Evolutionary conservation across 805 yeast genomes (phyloP), one percentile per base, ranked within the genome.

Genomic region (Ogataea polymorpha): DNA sequence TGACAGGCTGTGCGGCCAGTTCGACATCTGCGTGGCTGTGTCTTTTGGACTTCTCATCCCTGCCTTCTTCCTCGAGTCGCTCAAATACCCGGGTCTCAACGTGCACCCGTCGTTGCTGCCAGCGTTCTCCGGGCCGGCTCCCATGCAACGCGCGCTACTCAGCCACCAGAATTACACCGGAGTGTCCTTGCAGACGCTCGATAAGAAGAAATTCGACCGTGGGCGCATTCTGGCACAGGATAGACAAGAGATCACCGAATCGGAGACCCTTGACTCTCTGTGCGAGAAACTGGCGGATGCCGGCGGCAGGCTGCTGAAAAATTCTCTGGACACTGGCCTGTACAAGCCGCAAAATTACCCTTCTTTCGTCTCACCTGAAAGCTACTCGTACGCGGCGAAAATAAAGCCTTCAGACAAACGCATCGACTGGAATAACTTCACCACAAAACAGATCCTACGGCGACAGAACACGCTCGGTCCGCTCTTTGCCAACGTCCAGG

Each of bases 51-150:
- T 71, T 37, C 66, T 91, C 32, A 88, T 93, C 4, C 97, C 98
- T 0, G 65, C 63, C 0, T 43, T 59, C 2, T 77, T 88, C 48
- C 61, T 93, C 2, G 36, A 55, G 0, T 36, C 59, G 0, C 63
- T 80, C 15, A 59, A 61, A 10, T 77, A 61, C 54, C 88, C 90
- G 4, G 95, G 97, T 0, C 57, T 93, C 20, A 93, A 93, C 56
- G 88, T 93, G 1, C 99, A 93, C 59, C 99, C 99, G 0, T 88
- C 96, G 0, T 59, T 89, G 6, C 70, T 93, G 7, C 99, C 99
- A 0, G 66, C 65, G 33, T 78, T 86, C 51, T 75, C 88, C 2
- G 99, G 99, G 1, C 81, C 97, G 0, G 83, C 96, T 1, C 99
- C 99, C 0, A 64, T 93, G 4, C 98, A 91, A 46, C 72, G 78